phyloP scores from a whole-genome alignment of 2,329 filamentous ascomycete genomes.

The Sclerotinia glacialis region DNA sequence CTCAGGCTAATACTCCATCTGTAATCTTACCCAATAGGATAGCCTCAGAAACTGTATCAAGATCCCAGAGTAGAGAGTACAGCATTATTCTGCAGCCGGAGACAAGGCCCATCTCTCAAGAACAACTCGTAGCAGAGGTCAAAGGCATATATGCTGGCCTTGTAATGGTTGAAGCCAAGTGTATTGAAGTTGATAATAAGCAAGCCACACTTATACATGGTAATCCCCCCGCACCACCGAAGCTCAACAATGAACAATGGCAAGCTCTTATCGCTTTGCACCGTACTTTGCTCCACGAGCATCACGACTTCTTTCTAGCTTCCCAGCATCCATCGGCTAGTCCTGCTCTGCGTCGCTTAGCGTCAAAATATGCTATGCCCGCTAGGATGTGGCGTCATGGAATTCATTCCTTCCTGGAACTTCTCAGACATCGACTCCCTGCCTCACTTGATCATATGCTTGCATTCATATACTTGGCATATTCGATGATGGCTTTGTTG shows the following conservation, averaged over 20 bases:
- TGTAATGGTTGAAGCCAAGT: constrained; percentile 82
- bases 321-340: constrained; percentile 81
- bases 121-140: constrained; percentile 37
- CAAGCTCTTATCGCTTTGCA: constrained; percentile 81
- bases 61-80: constrained; percentile 58
- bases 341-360: constrained; percentile 62
- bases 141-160: constrained; percentile 71
- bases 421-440: constrained; percentile 72
- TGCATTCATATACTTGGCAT: constrained; percentile 83
- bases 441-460: constrained; percentile 84
- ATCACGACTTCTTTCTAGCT: constrained; percentile 83
- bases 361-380: constrained; percentile 85
- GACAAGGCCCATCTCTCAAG: constrained; percentile 44
- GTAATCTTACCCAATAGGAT: constrained; percentile 13
- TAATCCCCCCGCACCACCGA: constrained; percentile 42
- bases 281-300: constrained; percentile 74
- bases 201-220: constrained; percentile 54
- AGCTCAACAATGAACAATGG: constrained; percentile 69
- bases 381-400: constrained; percentile 91
- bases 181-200: constrained; percentile 75
- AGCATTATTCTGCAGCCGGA: constrained; percentile 50
- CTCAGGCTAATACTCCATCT: background rate
- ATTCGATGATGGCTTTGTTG: constrained; percentile 83
- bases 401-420: constrained; percentile 80
- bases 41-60: background rate